Evolutionary conservation across 2,329 filamentous ascomycete species (phyloP).

Genomic region (Allantophomopsis lycopodina): DNA sequence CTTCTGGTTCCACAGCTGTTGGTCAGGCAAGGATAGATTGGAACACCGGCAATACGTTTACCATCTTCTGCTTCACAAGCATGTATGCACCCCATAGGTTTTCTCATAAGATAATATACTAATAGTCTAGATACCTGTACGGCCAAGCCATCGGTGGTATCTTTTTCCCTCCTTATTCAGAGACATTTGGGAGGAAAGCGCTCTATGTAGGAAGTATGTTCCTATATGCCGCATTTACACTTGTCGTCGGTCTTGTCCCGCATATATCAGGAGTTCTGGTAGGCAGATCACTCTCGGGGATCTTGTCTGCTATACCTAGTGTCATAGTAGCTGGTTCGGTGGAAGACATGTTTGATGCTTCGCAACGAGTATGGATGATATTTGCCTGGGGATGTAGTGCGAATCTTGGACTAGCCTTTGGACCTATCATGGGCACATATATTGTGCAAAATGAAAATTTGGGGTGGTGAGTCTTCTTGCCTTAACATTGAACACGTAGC

Average conservation of each 20-base stretch:
- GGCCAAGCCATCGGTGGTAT: slow-evolving; percentile 24
- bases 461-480: slow-evolving; percentile 19
- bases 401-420: slow-evolving; percentile 26
- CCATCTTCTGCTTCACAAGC: neutral
- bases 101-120: slow-evolving; percentile 7
- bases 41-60: slow-evolving; percentile 1
- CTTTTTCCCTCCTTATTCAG: slow-evolving; percentile 23
- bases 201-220: slow-evolving; percentile 21
- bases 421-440: slow-evolving; percentile 28
- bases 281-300: slow-evolving; percentile 27
- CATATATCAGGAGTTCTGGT: slow-evolving; percentile 22
- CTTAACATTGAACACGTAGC: neutral
- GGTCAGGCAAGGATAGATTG: neutral
- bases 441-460: slow-evolving; percentile 17
- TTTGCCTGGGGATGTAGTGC: slow-evolving; percentile 28
- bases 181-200: slow-evolving; percentile 21
- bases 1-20: slow-evolving; percentile 3
- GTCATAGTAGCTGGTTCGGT: slow-evolving; percentile 31
- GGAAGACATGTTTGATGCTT: slow-evolving; percentile 32
- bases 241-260: slow-evolving; percentile 23
- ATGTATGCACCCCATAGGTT: slow-evolving; percentile 3
- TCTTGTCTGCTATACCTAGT: slow-evolving; percentile 30
- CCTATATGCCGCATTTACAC: slow-evolving; percentile 18
- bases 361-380: slow-evolving; percentile 29
- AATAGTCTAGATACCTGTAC: slow-evolving; percentile 17